phyloP scores from a whole-genome alignment of 202 grass and related monocot genomes.

The Saccharum hybrid region DNA sequence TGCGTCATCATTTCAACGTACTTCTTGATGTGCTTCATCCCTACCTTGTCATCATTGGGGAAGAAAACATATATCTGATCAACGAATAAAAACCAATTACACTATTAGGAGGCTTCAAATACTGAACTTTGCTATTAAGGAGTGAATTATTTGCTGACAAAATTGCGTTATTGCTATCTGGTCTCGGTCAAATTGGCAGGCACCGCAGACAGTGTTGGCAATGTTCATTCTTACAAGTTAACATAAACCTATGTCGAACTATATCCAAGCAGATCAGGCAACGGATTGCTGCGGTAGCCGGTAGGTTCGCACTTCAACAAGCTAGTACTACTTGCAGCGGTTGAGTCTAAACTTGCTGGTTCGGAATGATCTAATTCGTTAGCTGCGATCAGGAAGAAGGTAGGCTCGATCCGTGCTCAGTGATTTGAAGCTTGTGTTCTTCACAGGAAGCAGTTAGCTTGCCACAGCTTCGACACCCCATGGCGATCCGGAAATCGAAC shows the following conservation, averaged over 20 bases:
- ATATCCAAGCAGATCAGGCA: background rate
- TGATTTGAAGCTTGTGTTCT: background rate
- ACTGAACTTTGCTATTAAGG: background rate
- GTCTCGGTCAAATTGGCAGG: background rate
- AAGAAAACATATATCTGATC: slow-evolving; percentile 97
- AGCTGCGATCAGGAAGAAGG: background rate
- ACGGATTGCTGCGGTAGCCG: background rate
- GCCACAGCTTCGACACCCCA: background rate
- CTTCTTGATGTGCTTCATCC: slow-evolving; percentile 98
- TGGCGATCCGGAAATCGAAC: slow-evolving; percentile 2
- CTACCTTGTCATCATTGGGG: slow-evolving; percentile 93
- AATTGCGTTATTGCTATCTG: background rate
- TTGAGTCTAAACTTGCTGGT: background rate
- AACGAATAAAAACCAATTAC: slow-evolving; percentile 18
- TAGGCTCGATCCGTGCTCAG: background rate
- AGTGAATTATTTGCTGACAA: background rate
- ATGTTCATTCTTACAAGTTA: background rate
- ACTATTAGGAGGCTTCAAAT: background rate
- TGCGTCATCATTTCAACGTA: slow-evolving; percentile 88
- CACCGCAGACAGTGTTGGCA: background rate
- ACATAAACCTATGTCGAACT: background rate
- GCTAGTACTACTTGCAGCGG: background rate
- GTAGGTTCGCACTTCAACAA: background rate
- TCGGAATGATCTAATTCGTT: background rate
- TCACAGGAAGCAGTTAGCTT: background rate